Base-by-base conservation (phyloP, 2,329 filamentous ascomycete species). In the Aureobasidium sp. region DNA sequence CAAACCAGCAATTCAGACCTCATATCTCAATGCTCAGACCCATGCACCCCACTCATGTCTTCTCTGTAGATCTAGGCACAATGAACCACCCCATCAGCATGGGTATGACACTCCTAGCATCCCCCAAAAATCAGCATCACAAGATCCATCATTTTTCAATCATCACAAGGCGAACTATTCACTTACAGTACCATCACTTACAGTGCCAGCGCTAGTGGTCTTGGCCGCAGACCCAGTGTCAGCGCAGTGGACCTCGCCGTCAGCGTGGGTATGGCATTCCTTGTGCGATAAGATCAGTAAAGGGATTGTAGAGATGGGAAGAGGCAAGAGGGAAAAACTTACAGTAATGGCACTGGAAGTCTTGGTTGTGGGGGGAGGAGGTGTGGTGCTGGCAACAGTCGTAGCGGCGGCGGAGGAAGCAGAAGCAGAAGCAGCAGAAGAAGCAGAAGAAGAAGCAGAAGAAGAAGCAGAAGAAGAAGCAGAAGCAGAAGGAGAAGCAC, bases 181-280 rank as follows among this genome's bases (percentile, higher is more conserved):
- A 25, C 22, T 25, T 25, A 91, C 0, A 79, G 88, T 44, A 91
- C 79, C 88, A 44, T 91, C 96, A 74, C 77, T 97, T 62, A 90
- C 97, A 64, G 49, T 37, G 41, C 34, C 56, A 42, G 56, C 61
- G 34, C 49, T 84, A 79, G 67, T 95, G 95, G 73, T 96, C 96
- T 70, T 84, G 85, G 69, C 36, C 8, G 36, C 25, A 22, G 45
- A 25, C 3, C 25, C 25, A n/a, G 29, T 7, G 3, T 48, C 45
- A 25, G 61, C 62, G 49, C 69, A 70, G 63, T 70, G 69, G 8
- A 69, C 65, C 36, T 65, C 65, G 14, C 68, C 67, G 25, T 67
- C 65, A 15, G 65, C 63, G 60, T 70, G 68, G 12, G 68, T 70
- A 62, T 70, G 69, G 58, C 68, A 70, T 61, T 68, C 64, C 65